phyloP scores from a whole-genome alignment of 1,139 yeast species.

The Tardiomyces depauwii region DNA sequence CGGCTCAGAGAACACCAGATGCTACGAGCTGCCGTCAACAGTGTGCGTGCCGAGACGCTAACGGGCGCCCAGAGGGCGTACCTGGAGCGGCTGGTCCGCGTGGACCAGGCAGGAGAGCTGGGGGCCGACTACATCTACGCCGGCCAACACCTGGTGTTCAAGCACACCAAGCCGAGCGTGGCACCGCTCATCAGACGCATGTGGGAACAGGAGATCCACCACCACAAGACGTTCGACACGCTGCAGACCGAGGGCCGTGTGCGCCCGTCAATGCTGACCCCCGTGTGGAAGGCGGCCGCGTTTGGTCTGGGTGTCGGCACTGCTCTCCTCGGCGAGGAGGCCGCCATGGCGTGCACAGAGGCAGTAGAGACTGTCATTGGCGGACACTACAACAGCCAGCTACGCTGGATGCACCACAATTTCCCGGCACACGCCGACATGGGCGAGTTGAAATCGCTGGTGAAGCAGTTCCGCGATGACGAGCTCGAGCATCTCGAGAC shows the following conservation, averaged over 20 bases:
- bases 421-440: constrained; percentile 41
- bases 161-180: constrained; percentile 47
- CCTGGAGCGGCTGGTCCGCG: constrained; percentile 69
- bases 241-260: constrained; percentile 71
- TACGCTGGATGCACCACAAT: constrained; percentile 45
- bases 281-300: constrained; percentile 90
- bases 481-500: constrained; percentile 93
- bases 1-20: too few species aligned
- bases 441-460: constrained; percentile 43
- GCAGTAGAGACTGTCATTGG: constrained; percentile 99
- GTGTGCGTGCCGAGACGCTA: constrained; percentile 3
- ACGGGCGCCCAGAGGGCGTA: constrained; percentile 37
- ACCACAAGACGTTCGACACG: constrained; percentile 71
- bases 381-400: constrained; percentile 84
- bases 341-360: constrained; percentile 99
- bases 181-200: constrained; percentile 71
- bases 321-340: constrained; percentile 80
- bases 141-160: constrained; percentile 77
- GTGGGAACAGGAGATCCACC: constrained; percentile 98
- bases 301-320: constrained; percentile 78
- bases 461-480: constrained; percentile 80
- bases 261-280: constrained; percentile 83
- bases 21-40: background rate
- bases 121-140: constrained; percentile 92
- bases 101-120: constrained; percentile 97